Evolutionary conservation across 768 basidiomycete genomes (phyloP).

Genomic region (Tylopilus sp.): DNA sequence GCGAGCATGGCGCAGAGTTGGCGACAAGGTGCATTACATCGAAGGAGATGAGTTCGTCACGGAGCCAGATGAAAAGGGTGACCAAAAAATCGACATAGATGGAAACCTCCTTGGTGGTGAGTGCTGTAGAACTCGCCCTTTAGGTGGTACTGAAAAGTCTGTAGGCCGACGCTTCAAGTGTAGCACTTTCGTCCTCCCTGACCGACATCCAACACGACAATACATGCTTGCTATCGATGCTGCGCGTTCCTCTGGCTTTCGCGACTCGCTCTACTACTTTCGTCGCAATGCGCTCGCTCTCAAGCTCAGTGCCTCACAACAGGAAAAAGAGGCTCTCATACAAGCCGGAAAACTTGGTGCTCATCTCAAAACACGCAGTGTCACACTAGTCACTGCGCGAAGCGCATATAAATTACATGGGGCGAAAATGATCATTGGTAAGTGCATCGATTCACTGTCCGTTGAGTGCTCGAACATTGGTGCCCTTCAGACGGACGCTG

Average conservation of each 20-base stretch:
- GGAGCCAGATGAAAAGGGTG: slow-evolving; percentile 79
- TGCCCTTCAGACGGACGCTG: slow-evolving; percentile 72
- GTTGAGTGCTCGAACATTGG: background rate
- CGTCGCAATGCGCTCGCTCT: slow-evolving; percentile 85
- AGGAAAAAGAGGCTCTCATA: slow-evolving; percentile 92
- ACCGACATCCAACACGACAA: slow-evolving; percentile 75
- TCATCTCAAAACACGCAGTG: slow-evolving; percentile 85
- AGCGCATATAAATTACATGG: slow-evolving; percentile 96
- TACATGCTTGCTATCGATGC: slow-evolving; percentile 99
- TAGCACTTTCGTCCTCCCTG: slow-evolving; percentile 81
- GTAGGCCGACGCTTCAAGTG: slow-evolving; percentile 87
- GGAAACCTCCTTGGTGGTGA: slow-evolving; percentile 84
- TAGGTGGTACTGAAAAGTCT: background rate
- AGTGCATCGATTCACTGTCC: slow-evolving; percentile 22
- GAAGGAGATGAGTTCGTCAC: slow-evolving; percentile 89
- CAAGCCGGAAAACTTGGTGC: slow-evolving; percentile 82
- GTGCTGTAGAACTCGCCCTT: slow-evolving; percentile 20
- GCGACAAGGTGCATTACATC: slow-evolving; percentile 71
- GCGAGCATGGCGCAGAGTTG: slow-evolving; percentile 70
- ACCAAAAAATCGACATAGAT: slow-evolving; percentile 84
- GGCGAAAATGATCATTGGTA: slow-evolving; percentile 83
- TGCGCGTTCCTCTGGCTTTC: slow-evolving; percentile 91
- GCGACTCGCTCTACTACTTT: slow-evolving; percentile 98
- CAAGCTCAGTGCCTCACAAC: slow-evolving; percentile 85
- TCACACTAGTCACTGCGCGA: slow-evolving; percentile 88